A percentile compares a stretch with the other conserved stretches of the same genome.
Conservation (phyloP, 495 filamentous ascomycete genomes). For the Aeminium ludgeri region DNA sequence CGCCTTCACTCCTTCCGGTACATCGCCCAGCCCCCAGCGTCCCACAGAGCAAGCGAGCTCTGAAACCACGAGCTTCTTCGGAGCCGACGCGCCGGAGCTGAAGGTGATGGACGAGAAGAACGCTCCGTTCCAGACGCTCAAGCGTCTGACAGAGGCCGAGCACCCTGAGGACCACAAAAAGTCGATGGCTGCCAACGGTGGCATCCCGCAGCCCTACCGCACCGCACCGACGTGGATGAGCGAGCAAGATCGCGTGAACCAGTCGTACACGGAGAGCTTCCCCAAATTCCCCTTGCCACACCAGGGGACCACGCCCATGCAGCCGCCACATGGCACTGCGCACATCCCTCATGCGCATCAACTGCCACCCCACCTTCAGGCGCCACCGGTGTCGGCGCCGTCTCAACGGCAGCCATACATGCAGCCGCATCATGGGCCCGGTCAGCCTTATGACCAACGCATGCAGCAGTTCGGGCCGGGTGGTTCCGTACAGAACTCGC, state of each 20-base stretch:
- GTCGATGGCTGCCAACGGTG: constrained; percentile 44
- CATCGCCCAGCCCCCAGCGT: constrained; percentile 41
- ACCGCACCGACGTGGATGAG: constrained; percentile 67
- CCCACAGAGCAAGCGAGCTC: constrained; percentile 29
- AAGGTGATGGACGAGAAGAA: constrained; percentile 50
- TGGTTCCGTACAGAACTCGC: constrained; percentile 62
- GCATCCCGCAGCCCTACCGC: constrained; percentile 58
- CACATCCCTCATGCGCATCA: constrained; percentile 57
- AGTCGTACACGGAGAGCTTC: constrained; percentile 60
- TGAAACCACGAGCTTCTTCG: constrained; percentile 31
- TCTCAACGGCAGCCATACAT: constrained; percentile 21
- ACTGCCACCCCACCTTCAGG: constrained; percentile 38
- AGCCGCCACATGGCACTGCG: constrained; percentile 38
- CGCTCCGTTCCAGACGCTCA: constrained; percentile 60
- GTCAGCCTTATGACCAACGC: constrained; percentile 19
- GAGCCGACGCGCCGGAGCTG: constrained; percentile 33
- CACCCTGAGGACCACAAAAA: constrained; percentile 31
- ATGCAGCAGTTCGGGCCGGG: constrained; percentile 72
- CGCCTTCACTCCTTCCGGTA: constrained; percentile 53
- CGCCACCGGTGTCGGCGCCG: constrained; percentile 15
- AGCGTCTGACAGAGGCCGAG: constrained; percentile 43
- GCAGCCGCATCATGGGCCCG: constrained; percentile 53
- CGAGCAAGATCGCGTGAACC: constrained; percentile 43
- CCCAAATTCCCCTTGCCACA: constrained; percentile 39
- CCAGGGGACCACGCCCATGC: constrained; percentile 48